Evolutionary conservation across 73 alveolate species (phyloP).

Genomic region (Paramecium caudatum): DNA sequence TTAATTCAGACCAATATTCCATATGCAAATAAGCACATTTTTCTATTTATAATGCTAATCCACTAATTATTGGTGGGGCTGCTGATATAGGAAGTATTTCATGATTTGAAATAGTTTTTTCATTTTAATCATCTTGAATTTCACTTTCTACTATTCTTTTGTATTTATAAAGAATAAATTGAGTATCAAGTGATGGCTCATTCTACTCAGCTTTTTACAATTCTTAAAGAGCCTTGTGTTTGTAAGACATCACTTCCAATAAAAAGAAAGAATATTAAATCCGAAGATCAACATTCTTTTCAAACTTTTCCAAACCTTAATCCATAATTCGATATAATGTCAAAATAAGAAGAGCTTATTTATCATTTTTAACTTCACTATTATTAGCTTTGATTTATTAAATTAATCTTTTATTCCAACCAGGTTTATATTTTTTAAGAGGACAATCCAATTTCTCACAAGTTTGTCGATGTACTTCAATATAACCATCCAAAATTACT

Average conservation of each 20-base stretch:
- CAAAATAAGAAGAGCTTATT: conserved; percentile 7
- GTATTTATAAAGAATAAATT: conserved; percentile 15
- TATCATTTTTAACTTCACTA: conserved; percentile 38
- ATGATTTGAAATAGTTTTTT: conserved; percentile 33
- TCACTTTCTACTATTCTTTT: conserved; percentile 61
- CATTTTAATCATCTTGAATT: conserved; percentile 63
- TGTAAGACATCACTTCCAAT: conserved; percentile 42
- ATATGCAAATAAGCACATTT: conserved; percentile 41
- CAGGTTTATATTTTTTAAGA: conserved; percentile 26
- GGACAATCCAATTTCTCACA: conserved; percentile 60
- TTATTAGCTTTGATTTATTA: not conserved
- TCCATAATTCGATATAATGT: conserved; percentile 42
- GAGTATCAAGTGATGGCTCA: conserved; percentile 52
- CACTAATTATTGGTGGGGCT: conserved; percentile 66
- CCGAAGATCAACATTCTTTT: conserved; percentile 58
- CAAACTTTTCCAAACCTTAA: conserved; percentile 54
- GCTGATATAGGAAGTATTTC: conserved; percentile 58
- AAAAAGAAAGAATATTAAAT: conserved; percentile 44
- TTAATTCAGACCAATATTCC: conserved; percentile 62
- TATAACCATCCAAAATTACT: conserved; percentile 49
- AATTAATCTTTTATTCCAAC: conserved; percentile 55
- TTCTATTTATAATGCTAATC: conserved; percentile 36
- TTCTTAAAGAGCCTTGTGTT: conserved; percentile 56
- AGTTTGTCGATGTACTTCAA: conserved; percentile 23
- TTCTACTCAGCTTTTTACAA: conserved; percentile 55